A percentile compares a stretch with the other conserved stretches of the same genome.
Evolutionary conservation across 192 early-diverging fungal genomes (phyloP).

Genomic region (Entomortierella beljakovae): DNA sequence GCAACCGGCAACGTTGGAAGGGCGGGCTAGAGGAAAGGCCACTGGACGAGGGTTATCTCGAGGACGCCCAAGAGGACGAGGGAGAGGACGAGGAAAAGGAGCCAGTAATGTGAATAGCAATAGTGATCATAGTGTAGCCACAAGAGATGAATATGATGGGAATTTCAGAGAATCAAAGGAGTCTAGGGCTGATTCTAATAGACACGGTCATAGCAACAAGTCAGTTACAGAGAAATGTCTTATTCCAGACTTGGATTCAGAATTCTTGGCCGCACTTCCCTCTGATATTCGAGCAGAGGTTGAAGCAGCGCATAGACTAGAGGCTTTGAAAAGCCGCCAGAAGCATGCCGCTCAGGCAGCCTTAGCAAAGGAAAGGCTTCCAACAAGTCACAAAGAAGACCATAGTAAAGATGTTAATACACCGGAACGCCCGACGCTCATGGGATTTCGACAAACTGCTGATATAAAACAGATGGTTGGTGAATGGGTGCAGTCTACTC

Average conservation of each 20-base stretch:
- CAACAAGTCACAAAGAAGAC: not conserved
- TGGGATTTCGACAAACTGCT: conserved; percentile 21
- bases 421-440: conserved; percentile 23
- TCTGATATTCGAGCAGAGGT: conserved; percentile 40
- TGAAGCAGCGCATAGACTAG: conserved; percentile 11
- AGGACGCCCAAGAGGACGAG: not conserved
- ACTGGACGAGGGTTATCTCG: not conserved
- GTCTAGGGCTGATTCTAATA: not conserved
- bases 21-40: conserved; percentile 3
- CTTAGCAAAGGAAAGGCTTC: not conserved
- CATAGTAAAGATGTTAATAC: not conserved
- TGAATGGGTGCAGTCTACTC: conserved; percentile 36
- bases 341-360: not conserved
- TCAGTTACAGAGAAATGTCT: not conserved
- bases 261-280: conserved; percentile 34
- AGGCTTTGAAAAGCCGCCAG: conserved; percentile 25
- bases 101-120: not conserved
- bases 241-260: conserved; percentile 12
- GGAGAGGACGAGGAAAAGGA: conserved; percentile 3
- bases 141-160: not conserved
- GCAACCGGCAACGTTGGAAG: not conserved
- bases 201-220: not conserved
- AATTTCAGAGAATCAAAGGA: not conserved
- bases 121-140: too few relatives aligned
- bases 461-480: conserved; percentile 24